Conservation (phyloP, 2,329 filamentous ascomycete species). For the Aspergillus caelatus region DNA sequence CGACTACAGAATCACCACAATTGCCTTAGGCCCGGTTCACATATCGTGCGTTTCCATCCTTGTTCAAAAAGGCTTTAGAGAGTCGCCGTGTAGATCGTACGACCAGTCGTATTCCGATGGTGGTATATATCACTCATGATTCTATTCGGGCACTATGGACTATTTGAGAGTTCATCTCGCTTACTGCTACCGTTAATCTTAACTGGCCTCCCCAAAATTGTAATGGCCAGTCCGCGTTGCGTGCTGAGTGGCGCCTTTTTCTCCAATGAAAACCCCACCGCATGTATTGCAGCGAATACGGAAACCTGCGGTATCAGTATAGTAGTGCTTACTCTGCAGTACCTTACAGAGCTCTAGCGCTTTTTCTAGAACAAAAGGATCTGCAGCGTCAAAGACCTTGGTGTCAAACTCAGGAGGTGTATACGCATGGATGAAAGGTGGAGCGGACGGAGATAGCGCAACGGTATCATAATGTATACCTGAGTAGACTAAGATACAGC, state of each 20-base stretch:
- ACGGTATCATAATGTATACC: slow-evolving; percentile 94
- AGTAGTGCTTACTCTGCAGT: slow-evolving; percentile 77
- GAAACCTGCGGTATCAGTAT: slow-evolving; percentile 82
- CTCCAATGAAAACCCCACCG: slow-evolving; percentile 46
- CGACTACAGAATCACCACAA: background rate
- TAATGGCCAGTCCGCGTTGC: slow-evolving; percentile 51
- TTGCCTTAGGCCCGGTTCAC: background rate
- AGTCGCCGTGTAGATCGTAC: background rate
- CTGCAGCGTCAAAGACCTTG: slow-evolving; percentile 68
- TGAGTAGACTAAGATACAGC: slow-evolving; percentile 84
- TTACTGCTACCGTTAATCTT: slow-evolving; percentile 2
- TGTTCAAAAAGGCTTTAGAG: background rate
- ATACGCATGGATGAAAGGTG: slow-evolving; percentile 58
- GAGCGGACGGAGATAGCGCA: slow-evolving; percentile 68
- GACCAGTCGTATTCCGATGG: background rate
- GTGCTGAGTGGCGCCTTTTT: slow-evolving; percentile 51
- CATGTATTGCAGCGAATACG: slow-evolving; percentile 73
- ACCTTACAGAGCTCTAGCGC: slow-evolving; percentile 67
- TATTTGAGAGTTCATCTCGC: background rate
- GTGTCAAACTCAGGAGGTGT: slow-evolving; percentile 75
- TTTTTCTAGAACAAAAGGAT: slow-evolving; percentile 59
- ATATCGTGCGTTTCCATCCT: background rate
- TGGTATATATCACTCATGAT: background rate
- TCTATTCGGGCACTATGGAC: background rate
- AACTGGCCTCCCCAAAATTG: slow-evolving; percentile 52